Evolutionary conservation across 768 basidiomycete genomes (phyloP), one percentile per base, ranked within the genome.

Genomic region (Serendipita sp.): DNA sequence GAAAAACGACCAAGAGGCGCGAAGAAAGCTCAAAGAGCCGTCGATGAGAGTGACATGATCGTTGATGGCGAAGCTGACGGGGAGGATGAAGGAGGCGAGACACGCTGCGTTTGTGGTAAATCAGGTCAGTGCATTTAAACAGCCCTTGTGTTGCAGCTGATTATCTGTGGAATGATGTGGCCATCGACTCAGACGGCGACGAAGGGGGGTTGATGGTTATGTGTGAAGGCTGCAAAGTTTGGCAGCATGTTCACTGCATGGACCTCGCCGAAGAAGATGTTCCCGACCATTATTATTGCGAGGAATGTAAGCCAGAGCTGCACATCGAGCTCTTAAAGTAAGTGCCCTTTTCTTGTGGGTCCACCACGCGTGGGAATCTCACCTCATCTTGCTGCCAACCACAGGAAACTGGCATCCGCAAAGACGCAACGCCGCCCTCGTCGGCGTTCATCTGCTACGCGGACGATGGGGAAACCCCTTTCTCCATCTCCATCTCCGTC

Each of bases 161-260:
- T 65, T 45, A 43, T 64, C 44, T 52, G 52, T 37, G 45, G 15
- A 27, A 37, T 40, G 23, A 53, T 40, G 40, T 46, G 27, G 44
- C 43, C 33, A 27, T 44, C 44, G 40, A 68, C 23, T 45, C 16
- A 43, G 23, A 36, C 45, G 52, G 50, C 62, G 90, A 88, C 62
- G 76, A 76, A 48, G 90, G 91, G 55, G 93, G 91, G 73, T 90
- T 95, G 76, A 96, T 97, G 91, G 91, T 97, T 62, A 88, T 92
- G 73, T 99, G 95, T 75, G 95, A 98, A 75, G 85, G 79, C 48
- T 99, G 95, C 78, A 89, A 93, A 70, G 91, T 90, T 64, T 99
- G 95, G 95, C 95, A 99, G 75, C 95, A 99, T 72, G 93, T 93
- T 2, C 79, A 85, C 8, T 99, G 96, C 76, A 91, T 99, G 84